Evolutionary conservation across 495 filamentous ascomycete species (phyloP).

Genomic region (Aspergillus avenaceus): DNA sequence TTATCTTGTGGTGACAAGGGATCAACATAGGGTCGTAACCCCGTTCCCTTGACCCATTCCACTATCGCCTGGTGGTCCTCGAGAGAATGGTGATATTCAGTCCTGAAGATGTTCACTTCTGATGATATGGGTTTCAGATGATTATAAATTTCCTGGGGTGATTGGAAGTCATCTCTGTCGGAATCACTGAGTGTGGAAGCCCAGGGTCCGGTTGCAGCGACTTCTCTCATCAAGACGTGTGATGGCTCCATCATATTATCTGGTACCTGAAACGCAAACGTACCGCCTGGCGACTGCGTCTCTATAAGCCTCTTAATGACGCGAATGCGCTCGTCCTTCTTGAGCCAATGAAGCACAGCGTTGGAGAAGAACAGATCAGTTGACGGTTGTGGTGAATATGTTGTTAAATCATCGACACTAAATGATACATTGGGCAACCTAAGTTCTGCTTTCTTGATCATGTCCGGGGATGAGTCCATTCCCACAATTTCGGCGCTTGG

Average conservation of each 20-base stretch:
- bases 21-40: slow-evolving; percentile 48
- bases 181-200: slow-evolving; percentile 23
- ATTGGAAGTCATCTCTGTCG: slow-evolving; percentile 45
- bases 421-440: slow-evolving; percentile 32
- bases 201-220: slow-evolving; percentile 38
- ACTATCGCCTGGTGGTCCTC: slow-evolving; percentile 43
- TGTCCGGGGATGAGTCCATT: slow-evolving; percentile 51
- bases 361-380: slow-evolving; percentile 51
- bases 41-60: slow-evolving; percentile 55
- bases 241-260: slow-evolving; percentile 47
- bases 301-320: slow-evolving; percentile 38
- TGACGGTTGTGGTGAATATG: slow-evolving; percentile 26
- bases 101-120: slow-evolving; percentile 46
- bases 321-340: slow-evolving; percentile 32
- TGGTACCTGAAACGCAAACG: slow-evolving; percentile 53
- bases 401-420: slow-evolving; percentile 30
- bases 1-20: slow-evolving; percentile 28
- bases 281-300: slow-evolving; percentile 34
- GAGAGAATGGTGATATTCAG: slow-evolving; percentile 48
- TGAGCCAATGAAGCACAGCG: slow-evolving; percentile 54
- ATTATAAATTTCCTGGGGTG: slow-evolving; percentile 42
- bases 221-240: slow-evolving; percentile 46
- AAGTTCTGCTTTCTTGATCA: slow-evolving; percentile 44
- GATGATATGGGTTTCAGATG: slow-evolving; percentile 36
- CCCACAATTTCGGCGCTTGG: slow-evolving; percentile 42